phyloP scores from a whole-genome alignment of 2,329 filamentous ascomycete species.

The Stenocarpella maydis region DNA sequence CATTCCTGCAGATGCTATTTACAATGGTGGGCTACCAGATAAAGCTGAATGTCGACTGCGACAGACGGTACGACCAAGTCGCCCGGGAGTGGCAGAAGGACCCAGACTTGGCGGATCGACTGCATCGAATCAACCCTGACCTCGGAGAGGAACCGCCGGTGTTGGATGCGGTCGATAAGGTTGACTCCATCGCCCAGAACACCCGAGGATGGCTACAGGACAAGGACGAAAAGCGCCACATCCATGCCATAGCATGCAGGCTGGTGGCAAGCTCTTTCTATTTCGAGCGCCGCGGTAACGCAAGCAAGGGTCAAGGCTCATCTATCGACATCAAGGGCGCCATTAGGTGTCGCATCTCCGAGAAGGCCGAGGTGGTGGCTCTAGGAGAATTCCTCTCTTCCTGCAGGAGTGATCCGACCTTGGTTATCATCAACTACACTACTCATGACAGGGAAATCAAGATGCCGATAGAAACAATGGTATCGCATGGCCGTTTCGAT shows the following conservation, averaged over 20 bases:
- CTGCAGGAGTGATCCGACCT: background rate
- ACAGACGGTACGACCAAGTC: background rate
- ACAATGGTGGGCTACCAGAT: background rate
- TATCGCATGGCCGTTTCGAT: background rate
- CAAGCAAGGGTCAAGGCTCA: background rate
- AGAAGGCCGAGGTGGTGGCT: background rate
- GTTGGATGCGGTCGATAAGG: background rate
- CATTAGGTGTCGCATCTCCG: background rate
- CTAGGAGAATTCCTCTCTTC: background rate
- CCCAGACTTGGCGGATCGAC: background rate
- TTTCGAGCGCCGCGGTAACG: background rate
- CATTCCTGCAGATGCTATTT: background rate
- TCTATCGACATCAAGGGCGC: background rate
- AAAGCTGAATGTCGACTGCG: background rate
- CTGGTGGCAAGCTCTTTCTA: background rate
- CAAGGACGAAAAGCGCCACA: background rate
- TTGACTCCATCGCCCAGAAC: background rate
- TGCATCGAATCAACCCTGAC: background rate
- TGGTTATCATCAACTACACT: background rate
- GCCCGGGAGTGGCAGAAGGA: background rate
- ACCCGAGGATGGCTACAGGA: background rate
- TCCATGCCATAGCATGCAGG: background rate
- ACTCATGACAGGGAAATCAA: background rate
- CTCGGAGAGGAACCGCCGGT: background rate
- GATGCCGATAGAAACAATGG: background rate